Evolutionary conservation across 73 alveolate genomes (phyloP), one percentile per base, ranked within the genome.

Genomic region (Diophrys appendiculata): DNA sequence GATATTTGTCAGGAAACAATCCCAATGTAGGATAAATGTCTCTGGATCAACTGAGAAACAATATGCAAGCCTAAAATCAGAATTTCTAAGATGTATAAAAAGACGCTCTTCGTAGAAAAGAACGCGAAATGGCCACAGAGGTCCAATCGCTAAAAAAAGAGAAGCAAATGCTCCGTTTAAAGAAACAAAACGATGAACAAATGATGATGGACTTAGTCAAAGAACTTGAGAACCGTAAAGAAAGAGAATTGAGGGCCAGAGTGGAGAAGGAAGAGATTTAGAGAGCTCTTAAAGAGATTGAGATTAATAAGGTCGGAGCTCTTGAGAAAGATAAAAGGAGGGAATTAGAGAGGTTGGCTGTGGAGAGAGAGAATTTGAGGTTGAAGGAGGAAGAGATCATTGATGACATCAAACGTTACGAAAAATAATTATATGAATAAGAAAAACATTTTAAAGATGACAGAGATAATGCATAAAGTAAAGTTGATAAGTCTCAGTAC

Each of bases 281-380:
- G 43, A 76, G 76, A 64, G 65, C 65, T 1, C 77, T 83, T 29
- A 74, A 83, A 53, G 91, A 83, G 22, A 65, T 83, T 33, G 71
- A 83, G 23, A 29, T 64, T 8, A 67, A 70, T 30, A 70, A 70
- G 67, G 78, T 67, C 2, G 18, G 54, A 0, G 78, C 78, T 1
- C 78, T 91, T 27, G 98, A 92, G 65, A 65, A 80, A 60, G 97
- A 94, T 24, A 84, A 89, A 54, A 91, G 93, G 76, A 80, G 92
- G 69, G 98, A 94, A 52, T 81, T 94, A 2, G 94, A 91, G 43
- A 83, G 81, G 73, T 73, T 94, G 52, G 84, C 91, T 33, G 88
- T 85, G 0, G 96, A 94, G 55, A 79, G 98, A 64, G 98, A 94
- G 73, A 87, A 88, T 52, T 82, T 94, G 0, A 69, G 96, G 70